These are phyloP conservation scores for Saccharomycopsis crataegensis DNA, from an alignment of 1,139 yeast species.

Conservation along the genomic window DNA sequence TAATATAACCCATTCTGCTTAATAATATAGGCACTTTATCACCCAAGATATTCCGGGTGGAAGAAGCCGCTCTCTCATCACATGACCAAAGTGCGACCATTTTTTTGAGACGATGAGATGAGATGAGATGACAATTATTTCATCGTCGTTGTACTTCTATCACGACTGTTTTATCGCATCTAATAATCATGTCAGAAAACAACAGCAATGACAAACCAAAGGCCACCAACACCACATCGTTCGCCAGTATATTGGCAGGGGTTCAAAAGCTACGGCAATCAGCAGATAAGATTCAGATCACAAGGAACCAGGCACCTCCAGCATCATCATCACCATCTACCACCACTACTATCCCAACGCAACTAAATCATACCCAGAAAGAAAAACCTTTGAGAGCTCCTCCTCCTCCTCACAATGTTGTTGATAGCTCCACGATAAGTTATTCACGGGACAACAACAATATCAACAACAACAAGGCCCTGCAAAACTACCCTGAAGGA, in stretches of 20 bases:
- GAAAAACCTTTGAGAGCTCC: not conserved
- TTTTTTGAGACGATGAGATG: too few species aligned
- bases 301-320: constrained; percentile 7
- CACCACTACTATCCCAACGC: not conserved
- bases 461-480: not conserved
- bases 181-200: not conserved
- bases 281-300: constrained; percentile 20
- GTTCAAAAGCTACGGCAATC: constrained; percentile 21
- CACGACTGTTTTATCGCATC: too few species aligned
- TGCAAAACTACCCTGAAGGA: not conserved
- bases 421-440: not conserved
- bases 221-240: constrained; percentile 12
- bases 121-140: too few species aligned
- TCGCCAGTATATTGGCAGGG: constrained; percentile 17
- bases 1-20: too few species aligned
- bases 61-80: too few species aligned
- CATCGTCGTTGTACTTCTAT: too few species aligned
- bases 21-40: too few species aligned
- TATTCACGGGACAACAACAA: not conserved
- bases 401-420: not conserved
- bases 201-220: not conserved
- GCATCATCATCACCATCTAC: not conserved
- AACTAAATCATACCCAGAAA: not conserved
- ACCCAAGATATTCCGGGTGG: too few species aligned
- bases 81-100: too few species aligned